These are phyloP conservation scores for Perkinsus olseni DNA, from an alignment of 169 alveolate genomes.

Conservation along the genomic window DNA sequence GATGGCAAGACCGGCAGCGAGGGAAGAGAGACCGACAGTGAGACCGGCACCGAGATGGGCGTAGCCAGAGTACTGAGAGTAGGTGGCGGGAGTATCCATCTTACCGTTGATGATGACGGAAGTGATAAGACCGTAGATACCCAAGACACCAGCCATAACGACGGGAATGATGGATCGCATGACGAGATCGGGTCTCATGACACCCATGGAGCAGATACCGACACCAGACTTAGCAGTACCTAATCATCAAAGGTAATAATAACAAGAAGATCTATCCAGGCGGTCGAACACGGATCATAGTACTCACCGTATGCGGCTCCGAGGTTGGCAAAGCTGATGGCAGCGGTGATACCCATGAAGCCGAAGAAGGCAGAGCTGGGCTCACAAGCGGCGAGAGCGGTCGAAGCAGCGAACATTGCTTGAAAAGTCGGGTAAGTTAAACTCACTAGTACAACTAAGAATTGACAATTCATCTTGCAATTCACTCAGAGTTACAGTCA, in stretches of 20 bases:
- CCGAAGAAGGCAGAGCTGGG: conserved; percentile 93
- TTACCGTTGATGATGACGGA: conserved; percentile 41
- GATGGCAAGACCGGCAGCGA: conserved; percentile 97
- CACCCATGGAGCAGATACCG: conserved; percentile 98
- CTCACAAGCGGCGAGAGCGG: conserved; percentile 53
- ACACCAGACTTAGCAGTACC: conserved; percentile 97
- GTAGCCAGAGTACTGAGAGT: conserved; percentile 80
- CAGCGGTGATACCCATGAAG: conserved; percentile 95
- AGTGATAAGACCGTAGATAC: conserved; percentile 83
- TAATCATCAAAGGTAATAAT: neutral
- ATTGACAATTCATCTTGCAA: too few relatives aligned
- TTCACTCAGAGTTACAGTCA: too few relatives aligned
- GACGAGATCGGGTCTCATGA: conserved; percentile 98
- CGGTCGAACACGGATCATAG: too few relatives aligned
- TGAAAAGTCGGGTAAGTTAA: too few relatives aligned
- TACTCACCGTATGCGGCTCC: conserved; percentile 97
- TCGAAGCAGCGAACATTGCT: neutral
- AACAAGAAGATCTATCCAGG: neutral
- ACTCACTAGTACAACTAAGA: too few relatives aligned
- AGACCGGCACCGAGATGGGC: conserved; percentile 77
- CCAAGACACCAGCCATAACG: conserved; percentile 99
- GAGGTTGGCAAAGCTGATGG: conserved; percentile 92
- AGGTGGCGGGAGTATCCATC: conserved; percentile 46
- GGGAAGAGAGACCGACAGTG: conserved; percentile 37
- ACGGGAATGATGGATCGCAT: conserved; percentile 98